Evolutionary conservation across 1,284 basidiomycete genomes (phyloP).

Genomic region (Cutaneotrichosporon cutaneum): DNA sequence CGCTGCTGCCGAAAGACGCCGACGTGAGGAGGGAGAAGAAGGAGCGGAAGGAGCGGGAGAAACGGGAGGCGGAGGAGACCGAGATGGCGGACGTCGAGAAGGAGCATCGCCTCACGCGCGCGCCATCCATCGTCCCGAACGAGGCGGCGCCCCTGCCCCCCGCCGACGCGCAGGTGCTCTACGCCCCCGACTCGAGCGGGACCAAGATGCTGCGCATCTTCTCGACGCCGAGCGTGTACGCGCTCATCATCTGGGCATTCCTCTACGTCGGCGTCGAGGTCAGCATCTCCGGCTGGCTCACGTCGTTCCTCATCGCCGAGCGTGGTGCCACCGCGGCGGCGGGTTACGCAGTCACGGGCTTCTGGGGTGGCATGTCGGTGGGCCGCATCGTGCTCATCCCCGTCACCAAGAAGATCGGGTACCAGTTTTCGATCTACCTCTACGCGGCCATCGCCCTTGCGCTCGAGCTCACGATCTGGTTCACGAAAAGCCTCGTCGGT

Average conservation of each 20-base stretch:
- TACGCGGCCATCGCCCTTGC: constrained; percentile 27
- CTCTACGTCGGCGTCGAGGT: constrained; percentile 26
- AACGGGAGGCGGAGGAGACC: not conserved
- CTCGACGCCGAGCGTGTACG: constrained; percentile 14
- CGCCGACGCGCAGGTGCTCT: not conserved
- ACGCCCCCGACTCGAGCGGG: constrained; percentile 7
- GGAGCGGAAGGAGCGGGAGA: constrained; percentile 2
- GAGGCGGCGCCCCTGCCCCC: constrained; percentile 2
- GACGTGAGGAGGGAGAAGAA: not conserved
- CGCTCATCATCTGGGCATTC: constrained; percentile 18
- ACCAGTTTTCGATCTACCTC: constrained; percentile 27
- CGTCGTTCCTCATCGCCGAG: constrained; percentile 25
- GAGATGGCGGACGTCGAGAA: constrained; percentile 1
- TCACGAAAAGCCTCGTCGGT: constrained; percentile 57
- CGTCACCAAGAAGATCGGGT: constrained; percentile 30
- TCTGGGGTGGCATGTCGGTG: constrained; percentile 31
- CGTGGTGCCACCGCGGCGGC: constrained; percentile 21
- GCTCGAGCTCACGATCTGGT: constrained; percentile 63
- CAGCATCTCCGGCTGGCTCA: constrained; percentile 14
- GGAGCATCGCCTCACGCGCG: not conserved
- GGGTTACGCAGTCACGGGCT: constrained; percentile 28
- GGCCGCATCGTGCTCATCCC: constrained; percentile 29
- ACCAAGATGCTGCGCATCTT: constrained; percentile 25
- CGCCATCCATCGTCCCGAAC: not conserved
- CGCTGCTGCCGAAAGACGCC: not conserved